These are phyloP conservation scores for Gymnopilus dilepis DNA, from an alignment of 768 basidiomycete species.

Conservation along the genomic window DNA sequence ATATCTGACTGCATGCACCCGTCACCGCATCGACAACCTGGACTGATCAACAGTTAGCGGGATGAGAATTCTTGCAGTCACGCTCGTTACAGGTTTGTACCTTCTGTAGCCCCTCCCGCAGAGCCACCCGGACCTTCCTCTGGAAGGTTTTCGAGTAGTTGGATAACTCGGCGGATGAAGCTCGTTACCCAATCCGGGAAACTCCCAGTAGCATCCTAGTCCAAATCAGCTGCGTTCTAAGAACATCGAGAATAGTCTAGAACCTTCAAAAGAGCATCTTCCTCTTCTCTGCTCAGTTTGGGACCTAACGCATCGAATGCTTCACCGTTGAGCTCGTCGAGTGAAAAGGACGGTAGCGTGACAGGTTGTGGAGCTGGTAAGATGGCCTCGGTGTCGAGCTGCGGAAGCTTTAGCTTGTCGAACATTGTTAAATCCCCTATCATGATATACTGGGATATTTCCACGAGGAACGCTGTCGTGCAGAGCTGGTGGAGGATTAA, in stretches of 20 bases:
- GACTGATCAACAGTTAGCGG: constrained; percentile 40
- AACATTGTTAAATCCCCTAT: constrained; percentile 64
- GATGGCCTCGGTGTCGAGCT: constrained; percentile 39
- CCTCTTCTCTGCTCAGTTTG: constrained; percentile 60
- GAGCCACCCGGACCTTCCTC: constrained; percentile 75
- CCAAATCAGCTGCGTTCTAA: constrained; percentile 3
- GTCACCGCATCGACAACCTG: constrained; percentile 80
- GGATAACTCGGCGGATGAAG: constrained; percentile 79
- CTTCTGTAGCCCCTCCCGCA: constrained; percentile 69
- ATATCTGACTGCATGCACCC: constrained; percentile 78
- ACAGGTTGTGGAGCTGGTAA: constrained; percentile 32
- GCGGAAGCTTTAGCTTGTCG: constrained; percentile 31
- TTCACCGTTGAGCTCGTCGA: constrained; percentile 44
- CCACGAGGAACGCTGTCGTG: constrained; percentile 75
- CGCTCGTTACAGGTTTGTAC: constrained; percentile 37
- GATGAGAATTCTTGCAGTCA: constrained; percentile 5
- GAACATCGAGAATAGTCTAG: background rate
- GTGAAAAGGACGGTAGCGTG: constrained; percentile 42
- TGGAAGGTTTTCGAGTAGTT: constrained; percentile 83
- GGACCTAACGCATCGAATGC: constrained; percentile 42
- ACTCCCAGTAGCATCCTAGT: constrained; percentile 66
- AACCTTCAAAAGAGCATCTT: constrained; percentile 70
- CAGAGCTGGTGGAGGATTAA: constrained; percentile 54
- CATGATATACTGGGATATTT: constrained; percentile 76
- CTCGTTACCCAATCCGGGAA: constrained; percentile 87